Conservation (phyloP, 768 basidiomycete genomes). For the Boletus vinaceobasis region DNA sequence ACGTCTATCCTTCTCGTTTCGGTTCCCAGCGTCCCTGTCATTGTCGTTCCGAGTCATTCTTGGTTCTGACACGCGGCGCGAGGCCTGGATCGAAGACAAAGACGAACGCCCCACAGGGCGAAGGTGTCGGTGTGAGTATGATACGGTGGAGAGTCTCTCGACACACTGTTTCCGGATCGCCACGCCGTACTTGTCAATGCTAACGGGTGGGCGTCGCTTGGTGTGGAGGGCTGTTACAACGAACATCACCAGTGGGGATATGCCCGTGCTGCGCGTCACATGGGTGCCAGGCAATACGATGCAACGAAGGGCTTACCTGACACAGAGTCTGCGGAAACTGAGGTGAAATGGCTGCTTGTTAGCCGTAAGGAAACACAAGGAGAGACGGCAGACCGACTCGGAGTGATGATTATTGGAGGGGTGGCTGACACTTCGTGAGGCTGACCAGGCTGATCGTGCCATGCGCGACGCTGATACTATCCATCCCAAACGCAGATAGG, state of each 20-base stretch:
- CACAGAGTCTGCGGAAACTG: not conserved
- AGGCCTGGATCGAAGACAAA: not conserved
- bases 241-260: slow-evolving; percentile 16
- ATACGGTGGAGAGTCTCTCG: not conserved
- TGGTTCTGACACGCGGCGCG: not conserved
- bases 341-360: not conserved
- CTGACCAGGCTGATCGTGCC: slow-evolving; percentile 6
- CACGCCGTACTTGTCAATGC: not conserved
- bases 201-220: slow-evolving; percentile 14
- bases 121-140: not conserved
- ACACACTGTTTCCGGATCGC: not conserved
- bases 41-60: slow-evolving; percentile 5
- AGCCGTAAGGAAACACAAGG: not conserved
- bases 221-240: slow-evolving; percentile 22
- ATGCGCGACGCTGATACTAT: not conserved
- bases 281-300: slow-evolving; percentile 6
- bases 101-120: not conserved
- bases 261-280: slow-evolving; percentile 13
- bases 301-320: slow-evolving; percentile 9
- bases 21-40: not conserved
- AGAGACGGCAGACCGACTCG: not conserved
- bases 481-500: not conserved
- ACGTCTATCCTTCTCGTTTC: not conserved
- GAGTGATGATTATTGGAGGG: not conserved
- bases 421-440: slow-evolving; percentile 20